Evolutionary conservation across 768 basidiomycete species (phyloP), one percentile per base, ranked within the genome.

Genomic region (Termitomyces heimii): DNA sequence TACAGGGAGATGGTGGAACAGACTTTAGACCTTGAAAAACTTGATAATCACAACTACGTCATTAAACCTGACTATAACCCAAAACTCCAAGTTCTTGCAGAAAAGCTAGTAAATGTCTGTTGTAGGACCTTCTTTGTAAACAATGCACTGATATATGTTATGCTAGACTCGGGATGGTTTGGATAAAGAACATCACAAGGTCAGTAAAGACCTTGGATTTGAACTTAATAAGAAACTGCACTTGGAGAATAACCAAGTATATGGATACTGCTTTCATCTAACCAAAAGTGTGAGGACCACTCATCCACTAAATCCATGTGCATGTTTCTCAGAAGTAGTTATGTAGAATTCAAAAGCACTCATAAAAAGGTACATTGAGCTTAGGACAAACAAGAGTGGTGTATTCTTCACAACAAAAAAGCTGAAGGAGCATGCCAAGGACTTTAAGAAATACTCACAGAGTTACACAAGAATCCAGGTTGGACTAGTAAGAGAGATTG

Each of bases 191-290:
- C 95, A 98, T 69, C 71, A 75, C 7, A 65, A 75, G 1, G 86
- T 84, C 0, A 88, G 88, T 6, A 70, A 76, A 7, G 89, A 91
- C 39, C 77, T 98, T 6, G 81, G 78, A 9, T 63, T 99, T 10
- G 94, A 96, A 16, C 80, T 93, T 2, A 91, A 97, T 70, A 96
- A 96, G 75, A 98, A 98, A 73, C 72, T 98, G 12, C 97, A 98
- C 70, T 75, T 99, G 29, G 97, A 99, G 73, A 94, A 95, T 64
- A 91, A 88, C 53, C 80, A 82, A 55, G 82, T 84, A 1, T 92
- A 96, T 66, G 94, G 94, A 2, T 96, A 98, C 68, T 94, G 91
- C 64, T 92, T 98, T 73, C 76, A 97, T 28, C 68, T 98, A 44
- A 95, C 95, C 1, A 95, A 97, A 67, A 90, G 86, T 60, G 96